These are phyloP conservation scores for Kodamaea kakaduensis DNA, from an alignment of 805 yeast species.

Conservation along the genomic window DNA sequence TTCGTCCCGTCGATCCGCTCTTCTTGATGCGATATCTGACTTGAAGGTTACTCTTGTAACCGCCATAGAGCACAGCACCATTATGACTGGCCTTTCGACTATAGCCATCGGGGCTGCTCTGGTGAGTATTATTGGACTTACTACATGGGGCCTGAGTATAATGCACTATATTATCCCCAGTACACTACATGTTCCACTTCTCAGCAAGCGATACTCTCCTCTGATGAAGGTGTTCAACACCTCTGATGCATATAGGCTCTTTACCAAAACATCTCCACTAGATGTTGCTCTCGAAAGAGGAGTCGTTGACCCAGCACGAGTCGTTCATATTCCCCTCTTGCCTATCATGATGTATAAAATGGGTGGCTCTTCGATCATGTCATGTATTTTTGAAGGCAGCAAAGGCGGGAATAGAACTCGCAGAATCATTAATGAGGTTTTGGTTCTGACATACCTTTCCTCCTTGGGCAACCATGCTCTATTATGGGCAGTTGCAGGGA, in stretches of 20 bases:
- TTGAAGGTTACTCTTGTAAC: conserved; percentile 16
- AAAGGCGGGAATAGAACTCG: conserved; percentile 11
- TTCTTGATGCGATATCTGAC: conserved; percentile 19
- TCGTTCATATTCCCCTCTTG: conserved; percentile 35
- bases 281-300: conserved; percentile 31
- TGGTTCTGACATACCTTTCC: conserved; percentile 34
- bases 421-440: conserved; percentile 30
- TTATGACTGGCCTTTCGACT: conserved; percentile 34
- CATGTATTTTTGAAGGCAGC: conserved; percentile 22
- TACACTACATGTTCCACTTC: conserved; percentile 26
- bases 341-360: conserved; percentile 37
- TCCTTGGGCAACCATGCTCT: conserved; percentile 36
- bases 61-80: conserved; percentile 27
- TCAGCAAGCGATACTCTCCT: conserved; percentile 13
- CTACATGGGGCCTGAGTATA: conserved; percentile 35
- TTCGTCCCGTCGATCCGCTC: conserved; percentile 25
- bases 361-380: conserved; percentile 30
- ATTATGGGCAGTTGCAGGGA: conserved; percentile 15
- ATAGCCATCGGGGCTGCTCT: conserved; percentile 39
- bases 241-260: conserved; percentile 4
- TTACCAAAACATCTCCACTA: conserved; percentile 12
- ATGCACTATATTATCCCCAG: conserved; percentile 36
- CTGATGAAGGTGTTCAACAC: conserved; percentile 7
- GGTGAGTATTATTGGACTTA: conserved; percentile 36
- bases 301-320: conserved; percentile 32